A percentile compares a stretch with the other conserved stretches of the same genome.
phyloP scores from a whole-genome alignment of 257 asterid genomes.

The Fraxinus americana region DNA sequence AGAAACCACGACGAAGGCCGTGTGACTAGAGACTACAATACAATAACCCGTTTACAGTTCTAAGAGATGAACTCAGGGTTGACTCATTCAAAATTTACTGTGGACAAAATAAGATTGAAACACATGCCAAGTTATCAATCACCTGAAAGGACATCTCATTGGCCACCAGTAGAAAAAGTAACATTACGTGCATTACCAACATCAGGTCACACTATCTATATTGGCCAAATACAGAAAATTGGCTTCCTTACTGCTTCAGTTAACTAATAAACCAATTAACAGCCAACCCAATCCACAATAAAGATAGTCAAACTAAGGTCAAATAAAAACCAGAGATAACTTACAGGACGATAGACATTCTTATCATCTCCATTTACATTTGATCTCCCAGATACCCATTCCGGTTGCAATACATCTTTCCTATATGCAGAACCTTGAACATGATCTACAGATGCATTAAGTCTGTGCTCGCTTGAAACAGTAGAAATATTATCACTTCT shows the following conservation, averaged over 20 bases:
- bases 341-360: conserved; percentile 62
- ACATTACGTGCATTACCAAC: neutral
- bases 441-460: conserved; percentile 51
- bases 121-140: conserved; percentile 3
- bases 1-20: neutral
- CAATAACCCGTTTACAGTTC: neutral
- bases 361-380: conserved; percentile 69
- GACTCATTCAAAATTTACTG: neutral
- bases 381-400: conserved; percentile 55
- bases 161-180: neutral
- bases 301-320: neutral
- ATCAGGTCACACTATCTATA: neutral
- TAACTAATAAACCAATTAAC: conserved; percentile 1
- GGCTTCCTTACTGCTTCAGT: neutral
- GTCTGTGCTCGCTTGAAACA: conserved; percentile 68
- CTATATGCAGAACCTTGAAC: conserved; percentile 49
- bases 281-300: neutral
- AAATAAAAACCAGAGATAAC: conserved; percentile 34
- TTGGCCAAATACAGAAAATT: neutral
- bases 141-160: neutral
- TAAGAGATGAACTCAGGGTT: neutral
- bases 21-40: neutral
- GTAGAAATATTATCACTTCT: conserved; percentile 47
- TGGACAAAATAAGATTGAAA: neutral
- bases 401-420: conserved; percentile 66